A percentile compares a stretch with the other conserved stretches of the same genome.
phyloP scores from a whole-genome alignment of 2,329 filamentous ascomycete species.

The Ophiocordyceps robertsii region DNA sequence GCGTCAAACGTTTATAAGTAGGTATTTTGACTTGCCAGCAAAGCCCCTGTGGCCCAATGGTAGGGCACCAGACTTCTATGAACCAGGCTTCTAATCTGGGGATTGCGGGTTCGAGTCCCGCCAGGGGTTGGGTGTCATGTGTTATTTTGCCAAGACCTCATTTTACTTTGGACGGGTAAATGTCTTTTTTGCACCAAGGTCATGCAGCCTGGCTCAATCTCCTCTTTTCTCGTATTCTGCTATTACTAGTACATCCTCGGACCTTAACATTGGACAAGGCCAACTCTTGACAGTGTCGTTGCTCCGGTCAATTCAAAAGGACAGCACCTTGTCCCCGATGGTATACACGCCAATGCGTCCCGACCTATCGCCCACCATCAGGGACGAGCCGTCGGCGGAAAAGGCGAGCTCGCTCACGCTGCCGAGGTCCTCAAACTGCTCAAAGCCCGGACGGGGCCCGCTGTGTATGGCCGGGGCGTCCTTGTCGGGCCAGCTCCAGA shows the following conservation, averaged over 20 bases:
- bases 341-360: constrained; percentile 23
- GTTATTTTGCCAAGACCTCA: too few species aligned
- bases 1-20: too few species aligned
- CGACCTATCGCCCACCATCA: constrained; percentile 20
- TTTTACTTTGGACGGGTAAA: too few species aligned
- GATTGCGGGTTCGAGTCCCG: not conserved
- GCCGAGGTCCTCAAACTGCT: constrained; percentile 19
- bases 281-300: too few species aligned
- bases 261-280: too few species aligned
- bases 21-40: too few species aligned
- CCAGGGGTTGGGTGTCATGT: not conserved
- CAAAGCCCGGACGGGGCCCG: constrained; percentile 10
- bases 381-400: constrained; percentile 20
- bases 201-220: too few species aligned
- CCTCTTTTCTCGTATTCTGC: too few species aligned
- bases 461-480: constrained; percentile 12
- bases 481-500: constrained; percentile 24
- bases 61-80: not conserved
- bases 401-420: constrained; percentile 24
- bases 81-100: not conserved
- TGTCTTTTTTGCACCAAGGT: too few species aligned
- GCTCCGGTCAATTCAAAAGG: too few species aligned
- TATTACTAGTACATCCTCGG: too few species aligned
- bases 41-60: not conserved
- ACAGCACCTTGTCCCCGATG: constrained; percentile 15